phyloP scores from a whole-genome alignment of 1,139 yeast species.

The Saccharomyces hybrid region DNA sequence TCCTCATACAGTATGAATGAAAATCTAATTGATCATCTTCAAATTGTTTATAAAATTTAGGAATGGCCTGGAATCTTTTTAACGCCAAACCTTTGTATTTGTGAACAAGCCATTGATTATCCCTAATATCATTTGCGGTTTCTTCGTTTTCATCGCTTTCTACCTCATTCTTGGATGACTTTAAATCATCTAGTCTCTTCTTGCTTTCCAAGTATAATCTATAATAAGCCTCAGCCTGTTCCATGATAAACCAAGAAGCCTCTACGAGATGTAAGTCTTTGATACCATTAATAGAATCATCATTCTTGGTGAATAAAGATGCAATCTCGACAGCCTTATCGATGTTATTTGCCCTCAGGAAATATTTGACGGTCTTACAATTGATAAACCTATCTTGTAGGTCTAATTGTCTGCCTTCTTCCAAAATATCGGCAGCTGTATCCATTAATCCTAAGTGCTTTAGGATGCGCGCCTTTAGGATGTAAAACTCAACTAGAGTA shows the following conservation, averaged over 20 bases:
- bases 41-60: constrained; percentile 62
- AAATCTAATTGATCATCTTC: constrained; percentile 85
- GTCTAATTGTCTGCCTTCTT: constrained; percentile 68
- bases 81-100: constrained; percentile 63
- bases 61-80: constrained; percentile 66
- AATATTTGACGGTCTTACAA: constrained; percentile 80
- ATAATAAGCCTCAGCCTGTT: constrained; percentile 75
- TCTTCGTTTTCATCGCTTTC: constrained; percentile 10
- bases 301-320: constrained; percentile 78
- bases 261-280: constrained; percentile 86
- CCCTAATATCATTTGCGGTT: not conserved
- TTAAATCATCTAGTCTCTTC: constrained; percentile 30
- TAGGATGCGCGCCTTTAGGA: constrained; percentile 71
- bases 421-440: constrained; percentile 60
- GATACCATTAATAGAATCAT: constrained; percentile 69
- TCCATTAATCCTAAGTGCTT: constrained; percentile 59
- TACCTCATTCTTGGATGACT: constrained; percentile 25
- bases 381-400: constrained; percentile 88
- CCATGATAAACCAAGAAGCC: constrained; percentile 82
- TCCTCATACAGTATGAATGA: constrained; percentile 86
- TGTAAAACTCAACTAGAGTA: constrained; percentile 72
- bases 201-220: constrained; percentile 35
- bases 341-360: constrained; percentile 67
- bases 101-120: constrained; percentile 29
- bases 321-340: constrained; percentile 71